Percentiles rank a stretch among this genome's conserved stretches.
These are phyloP conservation scores for Scheffersomyces insectosa DNA, from an alignment of 1,139 yeast genomes.

Conservation along the genomic window DNA sequence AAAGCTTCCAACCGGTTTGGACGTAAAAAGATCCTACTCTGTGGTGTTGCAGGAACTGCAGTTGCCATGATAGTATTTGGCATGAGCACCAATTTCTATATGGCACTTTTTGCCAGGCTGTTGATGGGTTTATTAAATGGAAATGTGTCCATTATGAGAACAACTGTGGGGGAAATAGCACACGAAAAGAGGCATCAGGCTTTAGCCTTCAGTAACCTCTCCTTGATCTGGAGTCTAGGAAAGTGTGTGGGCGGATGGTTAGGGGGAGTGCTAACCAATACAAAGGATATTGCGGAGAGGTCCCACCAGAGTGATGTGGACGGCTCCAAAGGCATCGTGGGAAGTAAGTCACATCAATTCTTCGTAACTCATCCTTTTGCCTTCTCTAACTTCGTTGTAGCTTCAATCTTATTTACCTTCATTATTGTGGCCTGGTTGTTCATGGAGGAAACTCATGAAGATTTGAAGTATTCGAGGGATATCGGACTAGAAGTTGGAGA, in stretches of 20 bases:
- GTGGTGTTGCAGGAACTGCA: constrained; percentile 35
- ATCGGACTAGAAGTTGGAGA: constrained; percentile 57
- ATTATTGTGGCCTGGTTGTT: constrained; percentile 48
- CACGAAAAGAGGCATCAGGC: constrained; percentile 39
- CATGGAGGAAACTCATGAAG: constrained; percentile 61
- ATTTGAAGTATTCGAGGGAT: constrained; percentile 43
- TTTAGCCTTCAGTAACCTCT: constrained; percentile 36
- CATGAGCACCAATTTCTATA: constrained; percentile 32
- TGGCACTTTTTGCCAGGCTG: constrained; percentile 34
- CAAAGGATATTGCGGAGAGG: background rate
- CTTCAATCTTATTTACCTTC: constrained; percentile 40
- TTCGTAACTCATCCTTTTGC: constrained; percentile 55
- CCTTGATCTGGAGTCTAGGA: constrained; percentile 38
- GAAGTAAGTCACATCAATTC: constrained; percentile 18
- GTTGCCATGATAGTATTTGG: constrained; percentile 33
- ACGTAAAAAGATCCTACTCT: constrained; percentile 32
- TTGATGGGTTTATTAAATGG: constrained; percentile 39
- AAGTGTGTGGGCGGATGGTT: constrained; percentile 43
- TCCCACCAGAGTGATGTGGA: too few species aligned
- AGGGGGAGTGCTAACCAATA: constrained; percentile 24
- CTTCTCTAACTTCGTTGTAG: constrained; percentile 58
- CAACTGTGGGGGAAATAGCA: constrained; percentile 41
- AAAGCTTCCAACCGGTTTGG: constrained; percentile 33
- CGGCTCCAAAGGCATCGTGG: background rate
- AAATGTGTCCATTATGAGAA: constrained; percentile 38